These are phyloP conservation scores for Mortierella sp. DNA, from an alignment of 371 early-diverging fungal species.

Conservation along the genomic window DNA sequence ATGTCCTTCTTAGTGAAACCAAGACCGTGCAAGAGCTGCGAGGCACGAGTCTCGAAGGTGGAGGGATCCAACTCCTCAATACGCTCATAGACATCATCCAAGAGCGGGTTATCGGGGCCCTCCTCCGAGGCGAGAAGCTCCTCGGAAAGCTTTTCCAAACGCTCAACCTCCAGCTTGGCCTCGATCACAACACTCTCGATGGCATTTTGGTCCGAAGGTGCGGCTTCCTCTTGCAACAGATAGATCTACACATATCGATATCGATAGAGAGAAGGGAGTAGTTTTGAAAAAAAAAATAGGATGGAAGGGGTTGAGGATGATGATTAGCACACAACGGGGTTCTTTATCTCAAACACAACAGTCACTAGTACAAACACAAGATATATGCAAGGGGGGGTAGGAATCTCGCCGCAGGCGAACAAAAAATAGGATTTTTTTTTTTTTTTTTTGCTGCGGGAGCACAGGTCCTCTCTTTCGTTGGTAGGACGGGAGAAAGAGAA, in stretches of 20 bases:
- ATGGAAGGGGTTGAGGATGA: neutral
- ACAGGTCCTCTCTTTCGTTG: no score
- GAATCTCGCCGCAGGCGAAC: neutral
- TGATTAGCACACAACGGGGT: neutral
- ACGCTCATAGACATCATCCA: constrained; percentile 96
- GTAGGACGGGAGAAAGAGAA: neutral
- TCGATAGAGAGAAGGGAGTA: no score
- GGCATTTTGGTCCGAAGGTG: constrained; percentile 91
- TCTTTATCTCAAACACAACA: neutral
- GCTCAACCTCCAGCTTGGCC: constrained; percentile 89
- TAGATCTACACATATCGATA: constrained; percentile 87
- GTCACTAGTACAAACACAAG: neutral
- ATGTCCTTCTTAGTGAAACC: constrained; percentile 92
- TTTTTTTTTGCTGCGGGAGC: no score
- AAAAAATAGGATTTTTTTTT: no score
- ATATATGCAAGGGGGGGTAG: constrained; percentile 1
- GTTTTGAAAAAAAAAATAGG: neutral
- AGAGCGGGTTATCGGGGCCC: constrained; percentile 86
- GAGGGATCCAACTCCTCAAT: constrained; percentile 92
- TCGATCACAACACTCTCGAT: constrained; percentile 91
- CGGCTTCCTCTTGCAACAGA: constrained; percentile 95
- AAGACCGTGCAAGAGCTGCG: constrained; percentile 91
- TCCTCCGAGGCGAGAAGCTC: constrained; percentile 83
- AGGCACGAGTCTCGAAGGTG: constrained; percentile 96
- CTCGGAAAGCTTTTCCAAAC: constrained; percentile 93